These are phyloP conservation scores for Grosmannia clavigera DNA, from an alignment of 2,329 filamentous ascomycete genomes.

Conservation along the genomic window DNA sequence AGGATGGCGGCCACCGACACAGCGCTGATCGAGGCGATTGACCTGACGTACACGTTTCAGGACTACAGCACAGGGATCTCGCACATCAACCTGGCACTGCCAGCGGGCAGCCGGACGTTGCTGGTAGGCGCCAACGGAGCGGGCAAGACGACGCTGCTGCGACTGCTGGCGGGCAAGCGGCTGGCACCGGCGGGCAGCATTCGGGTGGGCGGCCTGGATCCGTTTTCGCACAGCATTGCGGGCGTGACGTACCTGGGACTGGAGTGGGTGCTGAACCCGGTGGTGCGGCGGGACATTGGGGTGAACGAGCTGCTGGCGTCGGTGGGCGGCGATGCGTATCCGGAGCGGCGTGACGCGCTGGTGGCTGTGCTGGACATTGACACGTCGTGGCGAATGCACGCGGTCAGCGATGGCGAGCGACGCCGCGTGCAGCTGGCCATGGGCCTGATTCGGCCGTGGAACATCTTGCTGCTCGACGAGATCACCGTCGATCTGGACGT, in stretches of 20 bases:
- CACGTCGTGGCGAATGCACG: slow-evolving; percentile 85
- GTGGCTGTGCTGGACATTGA: slow-evolving; percentile 86
- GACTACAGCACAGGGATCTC: slow-evolving; percentile 70
- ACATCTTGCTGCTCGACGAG: slow-evolving; percentile 80
- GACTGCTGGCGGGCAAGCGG: slow-evolving; percentile 87
- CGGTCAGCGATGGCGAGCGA: slow-evolving; percentile 85
- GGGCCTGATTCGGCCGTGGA: slow-evolving; percentile 87
- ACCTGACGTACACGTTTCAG: slow-evolving; percentile 80
- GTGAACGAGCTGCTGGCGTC: slow-evolving; percentile 74
- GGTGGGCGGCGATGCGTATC: slow-evolving; percentile 77
- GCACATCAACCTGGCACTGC: slow-evolving; percentile 63
- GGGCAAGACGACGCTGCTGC: slow-evolving; percentile 92
- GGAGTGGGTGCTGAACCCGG: slow-evolving; percentile 96
- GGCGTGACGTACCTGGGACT: slow-evolving; percentile 95
- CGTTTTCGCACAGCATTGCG: slow-evolving; percentile 80
- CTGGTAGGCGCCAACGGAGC: slow-evolving; percentile 95
- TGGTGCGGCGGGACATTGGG: slow-evolving; percentile 89
- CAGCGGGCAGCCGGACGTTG: slow-evolving; percentile 73
- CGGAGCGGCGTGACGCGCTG: slow-evolving; percentile 73
- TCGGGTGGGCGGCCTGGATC: slow-evolving; percentile 70
- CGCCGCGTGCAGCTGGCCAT: slow-evolving; percentile 90
- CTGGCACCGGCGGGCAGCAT: slow-evolving; percentile 70
- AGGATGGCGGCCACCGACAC: background rate
- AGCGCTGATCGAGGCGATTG: slow-evolving; percentile 56
- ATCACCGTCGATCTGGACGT: slow-evolving; percentile 96